These are phyloP conservation scores for Trichoderma asperelloides DNA, from an alignment of 495 filamentous ascomycete species.

Conservation along the genomic window DNA sequence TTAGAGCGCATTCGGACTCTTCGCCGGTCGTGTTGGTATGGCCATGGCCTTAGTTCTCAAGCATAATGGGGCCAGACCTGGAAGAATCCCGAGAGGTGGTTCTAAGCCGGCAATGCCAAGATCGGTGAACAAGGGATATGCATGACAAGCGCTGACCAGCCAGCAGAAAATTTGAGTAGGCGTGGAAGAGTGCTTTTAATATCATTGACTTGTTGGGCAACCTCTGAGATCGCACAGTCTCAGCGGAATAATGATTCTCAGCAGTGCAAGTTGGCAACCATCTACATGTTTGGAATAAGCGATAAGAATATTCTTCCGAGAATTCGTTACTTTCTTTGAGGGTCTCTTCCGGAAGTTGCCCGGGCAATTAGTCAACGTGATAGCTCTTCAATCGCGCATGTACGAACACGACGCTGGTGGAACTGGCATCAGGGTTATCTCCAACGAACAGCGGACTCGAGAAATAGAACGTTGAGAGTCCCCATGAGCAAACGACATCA, in stretches of 20 bases:
- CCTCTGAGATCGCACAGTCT: too few species aligned
- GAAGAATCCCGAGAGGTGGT: not conserved
- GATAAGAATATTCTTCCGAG: too few species aligned
- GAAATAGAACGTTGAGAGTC: not conserved
- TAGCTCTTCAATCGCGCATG: too few species aligned
- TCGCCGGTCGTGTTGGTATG: not conserved
- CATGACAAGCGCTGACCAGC: not conserved
- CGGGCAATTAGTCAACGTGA: too few species aligned
- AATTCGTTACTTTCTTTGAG: too few species aligned
- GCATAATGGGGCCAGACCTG: not conserved
- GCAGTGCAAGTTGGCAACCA: too few species aligned
- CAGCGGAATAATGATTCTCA: too few species aligned
- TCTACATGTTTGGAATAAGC: too few species aligned
- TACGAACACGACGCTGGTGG: too few species aligned
- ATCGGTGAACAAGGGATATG: not conserved
- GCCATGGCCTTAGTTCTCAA: not conserved
- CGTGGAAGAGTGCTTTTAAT: not conserved
- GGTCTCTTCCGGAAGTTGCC: too few species aligned
- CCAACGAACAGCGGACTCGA: not conserved
- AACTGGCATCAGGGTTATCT: not conserved
- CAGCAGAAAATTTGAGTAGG: not conserved
- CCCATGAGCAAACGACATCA: not conserved
- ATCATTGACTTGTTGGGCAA: not conserved
- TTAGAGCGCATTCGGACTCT: not conserved
- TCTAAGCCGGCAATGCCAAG: not conserved